Percentiles rank a stretch among this genome's conserved stretches.
Evolutionary conservation across 2,329 filamentous ascomycete genomes (phyloP).

Genomic region (Emergomyces africanus): DNA sequence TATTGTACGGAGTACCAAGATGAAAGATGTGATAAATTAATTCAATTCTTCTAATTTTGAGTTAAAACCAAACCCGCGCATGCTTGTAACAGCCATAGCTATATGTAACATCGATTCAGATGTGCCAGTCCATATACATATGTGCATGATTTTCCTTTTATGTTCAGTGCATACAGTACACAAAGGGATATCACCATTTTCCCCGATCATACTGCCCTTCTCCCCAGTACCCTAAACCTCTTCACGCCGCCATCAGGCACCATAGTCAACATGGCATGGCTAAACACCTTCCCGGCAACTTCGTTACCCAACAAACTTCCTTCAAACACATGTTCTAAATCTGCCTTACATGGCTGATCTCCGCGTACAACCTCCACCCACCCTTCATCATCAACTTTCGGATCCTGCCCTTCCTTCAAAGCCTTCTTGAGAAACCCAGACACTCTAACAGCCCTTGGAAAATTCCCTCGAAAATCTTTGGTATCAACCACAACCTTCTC

Average conservation of each 20-base stretch:
- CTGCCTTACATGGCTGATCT: slow-evolving; percentile 26
- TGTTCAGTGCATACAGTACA: background rate
- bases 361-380: slow-evolving; percentile 27
- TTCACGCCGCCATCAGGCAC: slow-evolving; percentile 91
- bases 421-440: slow-evolving; percentile 16
- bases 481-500: slow-evolving; percentile 30
- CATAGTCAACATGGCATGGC: slow-evolving; percentile 81
- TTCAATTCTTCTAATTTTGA: background rate
- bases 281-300: slow-evolving; percentile 61
- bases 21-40: background rate
- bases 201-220: slow-evolving; percentile 24
- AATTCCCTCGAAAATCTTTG: slow-evolving; percentile 35
- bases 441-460: slow-evolving; percentile 28
- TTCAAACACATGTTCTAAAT: slow-evolving; percentile 31
- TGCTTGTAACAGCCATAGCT: background rate
- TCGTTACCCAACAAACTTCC: slow-evolving; percentile 18
- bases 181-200: background rate
- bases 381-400: slow-evolving; percentile 20
- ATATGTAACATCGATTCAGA: background rate
- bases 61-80: background rate
- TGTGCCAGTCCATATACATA: background rate
- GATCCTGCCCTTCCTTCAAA: slow-evolving; percentile 15
- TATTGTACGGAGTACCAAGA: background rate
- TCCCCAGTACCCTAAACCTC: slow-evolving; percentile 65
- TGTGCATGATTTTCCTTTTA: background rate